Evolutionary conservation across 1,284 basidiomycete genomes (phyloP), one percentile per base, ranked within the genome.

Genomic region (Meripilus lineatus): DNA sequence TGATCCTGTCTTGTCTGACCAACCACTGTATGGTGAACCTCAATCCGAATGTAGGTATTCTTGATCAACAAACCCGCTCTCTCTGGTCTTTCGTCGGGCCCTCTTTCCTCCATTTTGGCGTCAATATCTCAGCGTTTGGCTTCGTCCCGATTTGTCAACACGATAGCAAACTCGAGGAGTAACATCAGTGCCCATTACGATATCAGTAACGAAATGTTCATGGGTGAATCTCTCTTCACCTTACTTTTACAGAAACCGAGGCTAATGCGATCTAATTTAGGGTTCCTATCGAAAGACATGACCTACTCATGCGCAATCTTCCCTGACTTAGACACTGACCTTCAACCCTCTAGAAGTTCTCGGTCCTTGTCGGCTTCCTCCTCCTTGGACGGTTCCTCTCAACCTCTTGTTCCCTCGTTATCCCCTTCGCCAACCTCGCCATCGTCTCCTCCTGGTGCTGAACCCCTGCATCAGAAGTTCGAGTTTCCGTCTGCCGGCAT

Each of bases 271-370:
- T 23, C 14, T 21, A 64, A 67, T 51, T 48, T 56, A 73, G 80
- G 77, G 0, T 89, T 89, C 61, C 61, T 90, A 21, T 82, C 79
- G 1, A 58, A 70, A 42, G 87, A 91, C 59, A 90, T 92, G 87
- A 89, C 83, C 14, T 90, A 91, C 60, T 86, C 83, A 0, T 89
- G 81, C 56, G 85, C 76, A 4, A 84, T 88, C 50, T 89, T 82
- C 57, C 65, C 75, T 11, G 75, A 81, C 25, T 63, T 84, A 1
- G 78, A 87, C 52, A 74, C 70, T 3, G 84, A 88, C 55, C 61
- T 85, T 24, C 63, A 63, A 32, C 32, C 48, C 35, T 23, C 37
- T 14, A 10, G 10, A 30, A 10, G 10, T 8, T 30, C 28, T 10
- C 8, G 8, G 8, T 30, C 28, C 28, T 30, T n/a, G 28, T 30